phyloP scores from a whole-genome alignment of 1,284 basidiomycete genomes.

The Leucoagaricus sp. region DNA sequence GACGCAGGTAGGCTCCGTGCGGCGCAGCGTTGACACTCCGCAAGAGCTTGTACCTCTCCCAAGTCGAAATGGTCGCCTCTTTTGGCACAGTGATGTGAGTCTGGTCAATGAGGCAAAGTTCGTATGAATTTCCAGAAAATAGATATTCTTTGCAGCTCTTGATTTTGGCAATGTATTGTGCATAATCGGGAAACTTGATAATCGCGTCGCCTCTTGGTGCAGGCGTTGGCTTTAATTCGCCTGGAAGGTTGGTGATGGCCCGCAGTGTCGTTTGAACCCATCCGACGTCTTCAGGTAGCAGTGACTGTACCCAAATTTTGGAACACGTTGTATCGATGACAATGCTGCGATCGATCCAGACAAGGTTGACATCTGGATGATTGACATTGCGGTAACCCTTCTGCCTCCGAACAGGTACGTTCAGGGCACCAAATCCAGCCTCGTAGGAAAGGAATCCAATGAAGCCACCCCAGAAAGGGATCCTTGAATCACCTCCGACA shows the following conservation, averaged over 20 bases:
- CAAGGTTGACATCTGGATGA: conserved; percentile 72
- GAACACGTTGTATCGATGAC: conserved; percentile 58
- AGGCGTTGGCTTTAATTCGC: neutral
- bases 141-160: conserved; percentile 76
- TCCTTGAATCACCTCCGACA: conserved; percentile 44
- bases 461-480: conserved; percentile 81
- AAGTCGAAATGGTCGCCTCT: conserved; percentile 52
- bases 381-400: conserved; percentile 16
- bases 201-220: conserved; percentile 9
- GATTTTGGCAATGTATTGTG: conserved; percentile 74
- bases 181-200: conserved; percentile 55
- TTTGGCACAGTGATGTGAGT: conserved; percentile 48
- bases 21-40: conserved; percentile 88
- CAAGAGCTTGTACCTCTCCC: conserved; percentile 74
- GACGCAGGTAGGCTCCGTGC: conserved; percentile 83
- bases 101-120: conserved; percentile 89
- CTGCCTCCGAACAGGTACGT: conserved; percentile 34
- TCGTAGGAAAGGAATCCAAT: conserved; percentile 76
- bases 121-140: conserved; percentile 91
- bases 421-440: conserved; percentile 58
- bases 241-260: conserved; percentile 7
- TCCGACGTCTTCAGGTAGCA: conserved; percentile 51
- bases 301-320: conserved; percentile 61
- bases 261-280: conserved; percentile 54
- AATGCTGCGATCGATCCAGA: conserved; percentile 76